Base-by-base conservation (phyloP, 352 stramenopile genomes). In the Pelagophyceae sp. region DNA sequence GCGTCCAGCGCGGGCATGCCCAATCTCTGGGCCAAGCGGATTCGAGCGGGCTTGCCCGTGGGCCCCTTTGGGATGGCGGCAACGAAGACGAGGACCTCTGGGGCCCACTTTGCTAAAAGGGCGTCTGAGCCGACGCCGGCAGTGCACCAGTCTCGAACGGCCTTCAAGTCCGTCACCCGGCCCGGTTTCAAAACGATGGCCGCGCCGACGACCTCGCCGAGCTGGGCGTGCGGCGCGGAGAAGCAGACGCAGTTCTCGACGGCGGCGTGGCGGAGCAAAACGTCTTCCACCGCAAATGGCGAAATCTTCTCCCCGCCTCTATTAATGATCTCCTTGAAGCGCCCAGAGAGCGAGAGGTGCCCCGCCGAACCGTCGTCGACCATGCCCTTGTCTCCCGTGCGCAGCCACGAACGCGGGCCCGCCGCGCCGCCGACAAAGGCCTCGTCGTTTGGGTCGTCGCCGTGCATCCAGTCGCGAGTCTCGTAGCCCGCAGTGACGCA, bases 291-390 rank as follows among this genome's bases (percentile, higher is more conserved):
- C 75, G 86, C 83, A 20, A 86, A 63, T 1, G 82, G 82, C n/a
- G 58, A 80, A n/a, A 88, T 85, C 17, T 83, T 87, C 78, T 90
- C 86, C 32, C 85, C 85, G 40, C 83, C 86, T 54, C 86, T 72
- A 60, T 89, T 90, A 63, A 90, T 89, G 35, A 90, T 82, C 77
- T 89, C 85, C 72, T 89, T 89, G 17, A 81, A 83, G 6, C 85
- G 77, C n/a, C 85, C 85, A 20, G 78, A 83, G 77, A 89, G 85
- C 70, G 77, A 83, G 0, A 89, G 54, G 63, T 82, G 87, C 37
- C 76, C 79, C 51, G 85, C 81, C 50, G 64, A 72, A n/a, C n/a
- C n/a, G n/a, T n/a, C n/a, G 61, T 71, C 45, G 45, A 76, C 27
- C n/a, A 6, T 29, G 35, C 70, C 70, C 70, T 27, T 27, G 70